A percentile compares a stretch with the other conserved stretches of the same genome.
phyloP scores from a whole-genome alignment of 108 stramenopile species.

The Fragilariopsis cylindrus region DNA sequence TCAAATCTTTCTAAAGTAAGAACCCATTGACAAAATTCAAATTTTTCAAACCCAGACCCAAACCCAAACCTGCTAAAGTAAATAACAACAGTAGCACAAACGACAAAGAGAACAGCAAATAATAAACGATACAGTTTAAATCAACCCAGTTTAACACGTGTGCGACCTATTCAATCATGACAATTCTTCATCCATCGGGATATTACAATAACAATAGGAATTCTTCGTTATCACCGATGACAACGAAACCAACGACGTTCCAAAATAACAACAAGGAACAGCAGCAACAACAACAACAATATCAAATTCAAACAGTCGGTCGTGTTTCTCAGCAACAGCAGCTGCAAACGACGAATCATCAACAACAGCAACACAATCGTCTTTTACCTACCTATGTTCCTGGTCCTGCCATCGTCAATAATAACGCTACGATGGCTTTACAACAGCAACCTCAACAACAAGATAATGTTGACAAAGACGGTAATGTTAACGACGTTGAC shows the following conservation, averaged over 20 bases:
- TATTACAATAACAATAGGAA: neutral
- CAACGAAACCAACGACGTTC: neutral
- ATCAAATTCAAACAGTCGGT: neutral
- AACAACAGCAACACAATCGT: neutral
- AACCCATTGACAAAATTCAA: neutral
- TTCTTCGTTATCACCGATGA: neutral
- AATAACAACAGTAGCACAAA: neutral
- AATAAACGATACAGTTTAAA: neutral
- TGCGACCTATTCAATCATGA: neutral
- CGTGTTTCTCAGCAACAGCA: neutral
- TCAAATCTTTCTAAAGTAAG: neutral
- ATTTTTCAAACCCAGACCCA: neutral
- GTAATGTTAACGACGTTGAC: neutral
- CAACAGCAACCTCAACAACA: conserved; percentile 8
- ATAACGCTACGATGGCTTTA: too few species aligned
- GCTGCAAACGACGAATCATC: neutral
- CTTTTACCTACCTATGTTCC: neutral
- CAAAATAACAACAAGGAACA: neutral
- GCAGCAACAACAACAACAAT: neutral
- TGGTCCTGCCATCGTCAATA: too few species aligned
- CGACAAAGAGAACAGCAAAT: neutral
- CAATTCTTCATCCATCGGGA: neutral
- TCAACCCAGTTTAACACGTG: too few species aligned
- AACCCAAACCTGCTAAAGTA: neutral
- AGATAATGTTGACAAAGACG: neutral